These are phyloP conservation scores for Beauveria caledonica DNA, from an alignment of 2,329 filamentous ascomycete genomes.

Conservation along the genomic window DNA sequence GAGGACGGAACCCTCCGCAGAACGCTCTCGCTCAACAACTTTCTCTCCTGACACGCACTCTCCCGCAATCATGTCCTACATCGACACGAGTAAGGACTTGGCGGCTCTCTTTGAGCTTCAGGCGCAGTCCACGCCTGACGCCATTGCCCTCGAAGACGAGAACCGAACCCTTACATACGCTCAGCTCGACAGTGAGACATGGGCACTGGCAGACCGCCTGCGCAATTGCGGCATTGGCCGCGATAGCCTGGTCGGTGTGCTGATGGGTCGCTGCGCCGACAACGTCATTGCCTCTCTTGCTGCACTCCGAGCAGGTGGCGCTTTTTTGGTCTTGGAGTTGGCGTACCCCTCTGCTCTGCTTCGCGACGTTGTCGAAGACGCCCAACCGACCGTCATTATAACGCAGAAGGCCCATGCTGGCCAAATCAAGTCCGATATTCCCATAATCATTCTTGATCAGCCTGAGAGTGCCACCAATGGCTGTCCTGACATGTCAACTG, in stretches of 20 bases:
- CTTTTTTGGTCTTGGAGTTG: slow-evolving; percentile 71
- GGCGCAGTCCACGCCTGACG: slow-evolving; percentile 59
- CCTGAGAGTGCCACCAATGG: slow-evolving; percentile 22
- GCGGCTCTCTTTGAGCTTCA: slow-evolving; percentile 64
- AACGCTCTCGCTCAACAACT: neutral
- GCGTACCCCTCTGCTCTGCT: slow-evolving; percentile 69
- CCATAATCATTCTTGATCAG: slow-evolving; percentile 58
- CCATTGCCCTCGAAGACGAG: slow-evolving; percentile 65
- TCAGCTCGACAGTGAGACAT: slow-evolving; percentile 61
- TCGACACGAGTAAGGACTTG: slow-evolving; percentile 66
- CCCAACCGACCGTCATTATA: slow-evolving; percentile 60
- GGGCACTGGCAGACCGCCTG: slow-evolving; percentile 54
- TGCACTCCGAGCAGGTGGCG: slow-evolving; percentile 68
- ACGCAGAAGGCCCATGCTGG: slow-evolving; percentile 56
- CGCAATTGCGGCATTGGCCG: slow-evolving; percentile 61
- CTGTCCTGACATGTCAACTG: slow-evolving; percentile 19
- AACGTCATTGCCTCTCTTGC: slow-evolving; percentile 75
- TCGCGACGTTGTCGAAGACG: slow-evolving; percentile 69
- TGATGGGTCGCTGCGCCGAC: slow-evolving; percentile 66
- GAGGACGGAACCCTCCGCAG: neutral
- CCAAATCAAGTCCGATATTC: slow-evolving; percentile 55
- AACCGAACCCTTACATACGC: slow-evolving; percentile 59
- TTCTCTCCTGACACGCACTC: neutral
- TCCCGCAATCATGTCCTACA: slow-evolving; percentile 44
- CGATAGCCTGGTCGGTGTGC: slow-evolving; percentile 66